Evolutionary conservation across 1,139 yeast species (phyloP).

Genomic region (Candida sojae): DNA sequence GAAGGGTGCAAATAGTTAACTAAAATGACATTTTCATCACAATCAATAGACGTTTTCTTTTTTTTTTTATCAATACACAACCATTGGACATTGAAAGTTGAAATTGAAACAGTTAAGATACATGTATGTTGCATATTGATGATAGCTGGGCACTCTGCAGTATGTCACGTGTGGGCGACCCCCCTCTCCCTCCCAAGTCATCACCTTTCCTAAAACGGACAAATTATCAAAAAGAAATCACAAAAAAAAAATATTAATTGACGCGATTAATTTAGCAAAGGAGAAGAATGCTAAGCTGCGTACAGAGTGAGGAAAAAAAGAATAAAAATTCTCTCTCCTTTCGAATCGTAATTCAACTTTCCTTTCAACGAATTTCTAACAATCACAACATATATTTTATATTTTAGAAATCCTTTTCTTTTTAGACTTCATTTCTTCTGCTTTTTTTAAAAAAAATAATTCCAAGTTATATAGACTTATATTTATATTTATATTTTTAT

Average conservation of each 20-base stretch:
- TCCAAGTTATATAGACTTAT: no score
- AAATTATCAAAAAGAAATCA: neutral
- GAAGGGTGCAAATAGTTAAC: no score
- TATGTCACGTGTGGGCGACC: neutral
- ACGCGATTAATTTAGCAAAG: constrained; percentile 1
- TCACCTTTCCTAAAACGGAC: neutral
- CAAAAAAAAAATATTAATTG: neutral
- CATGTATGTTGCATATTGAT: no score
- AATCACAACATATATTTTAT: neutral
- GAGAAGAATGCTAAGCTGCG: neutral
- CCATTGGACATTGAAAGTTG: no score
- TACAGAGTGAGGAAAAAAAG: neutral
- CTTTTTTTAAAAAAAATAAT: no score
- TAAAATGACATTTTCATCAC: no score
- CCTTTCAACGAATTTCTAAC: neutral
- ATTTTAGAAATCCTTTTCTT: neutral
- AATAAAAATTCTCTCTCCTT: constrained; percentile 1
- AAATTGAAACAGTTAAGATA: no score
- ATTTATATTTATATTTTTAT: neutral
- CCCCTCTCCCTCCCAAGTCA: neutral
- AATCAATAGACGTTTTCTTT: no score
- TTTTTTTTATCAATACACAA: no score
- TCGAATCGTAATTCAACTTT: neutral
- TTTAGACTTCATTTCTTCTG: neutral
- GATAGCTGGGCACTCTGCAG: neutral